Percentiles rank a stretch among this genome's conserved stretches.
These are phyloP conservation scores for Kregervanrija fluxuum DNA, from an alignment of 805 yeast species.

Conservation along the genomic window DNA sequence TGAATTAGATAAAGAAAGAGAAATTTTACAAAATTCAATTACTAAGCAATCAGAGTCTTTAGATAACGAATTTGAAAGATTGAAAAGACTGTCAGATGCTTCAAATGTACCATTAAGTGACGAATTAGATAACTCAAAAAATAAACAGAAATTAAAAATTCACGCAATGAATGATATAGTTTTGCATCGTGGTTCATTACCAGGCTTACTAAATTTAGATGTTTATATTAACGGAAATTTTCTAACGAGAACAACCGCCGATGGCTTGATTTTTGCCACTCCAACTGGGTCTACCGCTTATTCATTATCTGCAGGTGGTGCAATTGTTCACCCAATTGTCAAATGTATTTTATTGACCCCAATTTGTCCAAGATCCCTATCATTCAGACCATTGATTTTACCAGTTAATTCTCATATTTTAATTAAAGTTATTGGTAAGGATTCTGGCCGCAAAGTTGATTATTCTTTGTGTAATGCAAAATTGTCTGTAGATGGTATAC, in stretches of 20 bases:
- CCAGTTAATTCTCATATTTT: constrained; percentile 73
- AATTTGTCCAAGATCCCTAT: constrained; percentile 82
- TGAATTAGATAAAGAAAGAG: constrained; percentile 1
- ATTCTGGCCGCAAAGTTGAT: constrained; percentile 23
- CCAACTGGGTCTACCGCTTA: constrained; percentile 97
- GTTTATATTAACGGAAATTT: constrained; percentile 80
- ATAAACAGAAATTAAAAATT: constrained; percentile 11
- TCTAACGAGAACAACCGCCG: constrained; percentile 85
- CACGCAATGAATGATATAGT: constrained; percentile 93
- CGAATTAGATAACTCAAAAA: constrained; percentile 9
- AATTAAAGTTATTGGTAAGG: constrained; percentile 48
- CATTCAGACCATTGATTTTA: constrained; percentile 81
- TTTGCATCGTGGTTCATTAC: constrained; percentile 81
- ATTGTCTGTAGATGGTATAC: constrained; percentile 78
- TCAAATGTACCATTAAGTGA: constrained; percentile 13
- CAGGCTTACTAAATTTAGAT: constrained; percentile 77
- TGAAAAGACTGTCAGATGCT: constrained; percentile 7
- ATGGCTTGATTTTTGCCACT: constrained; percentile 77
- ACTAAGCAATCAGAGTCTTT: background rate
- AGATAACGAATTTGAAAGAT: constrained; percentile 7
- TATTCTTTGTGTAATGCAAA: constrained; percentile 34
- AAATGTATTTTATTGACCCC: constrained; percentile 81
- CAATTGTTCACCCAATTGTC: constrained; percentile 85
- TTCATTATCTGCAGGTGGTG: constrained; percentile 83
- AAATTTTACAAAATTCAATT: background rate